Evolutionary conservation across 192 early-diverging fungal species (phyloP).

Genomic region (Coemansia sp.): DNA sequence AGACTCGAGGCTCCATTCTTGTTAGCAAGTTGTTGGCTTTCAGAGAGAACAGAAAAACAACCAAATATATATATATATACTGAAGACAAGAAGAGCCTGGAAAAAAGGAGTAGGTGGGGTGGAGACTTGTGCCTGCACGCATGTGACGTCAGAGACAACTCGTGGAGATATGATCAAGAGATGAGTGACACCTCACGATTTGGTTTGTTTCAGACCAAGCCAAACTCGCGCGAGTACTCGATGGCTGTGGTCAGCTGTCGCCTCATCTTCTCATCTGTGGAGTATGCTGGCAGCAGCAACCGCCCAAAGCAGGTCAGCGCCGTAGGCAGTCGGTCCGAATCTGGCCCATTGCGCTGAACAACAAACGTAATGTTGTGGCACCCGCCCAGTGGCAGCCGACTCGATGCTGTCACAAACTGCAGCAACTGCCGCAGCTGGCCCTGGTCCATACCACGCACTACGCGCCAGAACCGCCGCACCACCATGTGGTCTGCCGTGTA

Average conservation of each 20-base stretch:
- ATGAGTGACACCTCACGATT: too few species aligned
- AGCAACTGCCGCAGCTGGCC: constrained; percentile 72
- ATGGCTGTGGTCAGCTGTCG: constrained; percentile 80
- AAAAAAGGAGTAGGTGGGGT: too few species aligned
- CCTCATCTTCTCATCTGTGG: constrained; percentile 65
- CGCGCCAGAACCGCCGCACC: constrained; percentile 79
- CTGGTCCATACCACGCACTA: constrained; percentile 63
- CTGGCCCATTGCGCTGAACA: constrained; percentile 92
- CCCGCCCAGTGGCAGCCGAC: constrained; percentile 84
- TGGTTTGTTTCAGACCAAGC: constrained; percentile 62
- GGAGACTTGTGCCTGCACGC: too few species aligned
- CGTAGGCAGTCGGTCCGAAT: constrained; percentile 80
- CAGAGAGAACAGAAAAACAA: too few species aligned
- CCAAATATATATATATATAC: too few species aligned
- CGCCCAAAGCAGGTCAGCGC: constrained; percentile 90
- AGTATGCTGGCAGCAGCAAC: constrained; percentile 83
- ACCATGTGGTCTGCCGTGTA: constrained; percentile 63
- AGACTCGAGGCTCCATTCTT: constrained; percentile 54
- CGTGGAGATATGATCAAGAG: too few species aligned
- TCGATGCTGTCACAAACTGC: constrained; percentile 87
- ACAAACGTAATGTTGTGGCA: constrained; percentile 81
- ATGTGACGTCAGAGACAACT: too few species aligned
- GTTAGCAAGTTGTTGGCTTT: neutral
- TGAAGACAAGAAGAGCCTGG: too few species aligned
- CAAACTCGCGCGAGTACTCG: constrained; percentile 91